Evolutionary conservation across 2,329 filamentous ascomycete genomes (phyloP), one percentile per base, ranked within the genome.

Genomic region (Talaromyces marneffei): DNA sequence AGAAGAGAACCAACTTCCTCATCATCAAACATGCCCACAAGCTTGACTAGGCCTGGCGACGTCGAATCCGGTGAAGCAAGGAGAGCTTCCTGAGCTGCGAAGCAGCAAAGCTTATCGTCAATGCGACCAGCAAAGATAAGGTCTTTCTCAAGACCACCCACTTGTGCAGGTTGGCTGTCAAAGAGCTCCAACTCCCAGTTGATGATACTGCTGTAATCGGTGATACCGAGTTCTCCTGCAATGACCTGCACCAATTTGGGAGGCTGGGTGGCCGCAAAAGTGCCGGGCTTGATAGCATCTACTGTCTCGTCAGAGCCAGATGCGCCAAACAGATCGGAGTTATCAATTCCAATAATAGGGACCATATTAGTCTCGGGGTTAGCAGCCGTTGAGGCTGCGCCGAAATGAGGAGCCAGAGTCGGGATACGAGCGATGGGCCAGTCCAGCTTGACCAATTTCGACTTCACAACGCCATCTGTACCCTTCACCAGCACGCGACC

Each of bases 171-270:
- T 73, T 97, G 92, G 3, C 85, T 85, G 76, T 97, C 94, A 72
- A 89, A 99, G 33, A 99, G 87, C 78, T 99, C 94, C 39, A 97
- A 85, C 72, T 99, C 94, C 94, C 94, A 99, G 79, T 94, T 95
- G 61, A 96, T 79, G 65, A 99, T 96, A 57, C 82, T 84, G 67
- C 81, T 84, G 72, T 88, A 87, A 64, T 90, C 85, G 57, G 81
- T 78, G 64, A 97, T 85, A 31, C 85, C 85, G n/a, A 97, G 83
- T 72, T 94, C 83, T 14, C 83, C 83, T 7, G 89, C 85, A 70
- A 99, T 95, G 20, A 91, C 85, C 72, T 88, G 87, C 63, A 97
- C 91, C 20, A 99, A 84, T 65, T 87, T 87, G 29, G 89, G 87
- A 0, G 94, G 93, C 74, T 99, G 94, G 0, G 89, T 93, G 42